Evolutionary conservation across 805 yeast species (phyloP).

Genomic region (Debaryomyces castellii): DNA sequence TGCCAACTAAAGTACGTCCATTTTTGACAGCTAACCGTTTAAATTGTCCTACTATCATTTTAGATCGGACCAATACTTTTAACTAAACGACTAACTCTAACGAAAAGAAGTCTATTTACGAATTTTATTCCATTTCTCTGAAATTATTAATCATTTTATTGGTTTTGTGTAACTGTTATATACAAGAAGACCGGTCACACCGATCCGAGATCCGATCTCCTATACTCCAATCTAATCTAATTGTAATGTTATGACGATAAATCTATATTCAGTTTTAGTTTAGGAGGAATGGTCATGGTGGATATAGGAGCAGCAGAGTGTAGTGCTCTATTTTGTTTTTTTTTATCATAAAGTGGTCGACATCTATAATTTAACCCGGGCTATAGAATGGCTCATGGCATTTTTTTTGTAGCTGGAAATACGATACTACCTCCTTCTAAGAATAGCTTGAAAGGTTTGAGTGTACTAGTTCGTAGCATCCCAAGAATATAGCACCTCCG

Average conservation of each 20-base stretch:
- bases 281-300: no score
- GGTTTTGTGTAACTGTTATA: constrained; percentile 2
- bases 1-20: constrained; percentile 2
- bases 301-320: no score
- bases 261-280: not conserved
- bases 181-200: not conserved
- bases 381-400: no score
- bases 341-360: not conserved
- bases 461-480: constrained; percentile 79
- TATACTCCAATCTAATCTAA: not conserved
- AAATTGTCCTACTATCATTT: constrained; percentile 7
- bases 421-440: not conserved
- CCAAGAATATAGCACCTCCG: constrained; percentile 97
- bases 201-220: not conserved
- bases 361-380: no score
- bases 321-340: no score
- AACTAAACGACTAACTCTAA: not conserved
- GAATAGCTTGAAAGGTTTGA: constrained; percentile 21
- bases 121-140: not conserved
- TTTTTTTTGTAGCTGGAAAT: no score
- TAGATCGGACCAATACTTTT: not conserved
- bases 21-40: constrained; percentile 4
- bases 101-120: not conserved
- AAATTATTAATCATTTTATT: not conserved
- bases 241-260: not conserved